Conservation (phyloP, 306 rosid species). For the Pachyrhizus erosus region DNA sequence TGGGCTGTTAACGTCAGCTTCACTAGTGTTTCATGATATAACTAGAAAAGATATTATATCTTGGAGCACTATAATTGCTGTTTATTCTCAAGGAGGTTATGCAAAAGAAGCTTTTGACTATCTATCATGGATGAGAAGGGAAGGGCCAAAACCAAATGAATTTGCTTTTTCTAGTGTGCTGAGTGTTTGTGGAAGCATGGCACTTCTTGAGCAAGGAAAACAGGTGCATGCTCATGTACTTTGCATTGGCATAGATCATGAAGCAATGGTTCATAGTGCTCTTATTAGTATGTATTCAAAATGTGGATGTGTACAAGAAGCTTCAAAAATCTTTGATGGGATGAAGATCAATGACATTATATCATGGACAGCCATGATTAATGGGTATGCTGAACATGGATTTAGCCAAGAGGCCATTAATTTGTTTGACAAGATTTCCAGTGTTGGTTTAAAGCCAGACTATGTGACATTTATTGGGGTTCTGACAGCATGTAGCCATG, state of each 20-base stretch:
- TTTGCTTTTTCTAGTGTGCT: slow-evolving; percentile 74
- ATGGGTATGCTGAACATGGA: slow-evolving; percentile 80
- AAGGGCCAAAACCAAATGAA: slow-evolving; percentile 75
- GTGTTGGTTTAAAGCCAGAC: slow-evolving; percentile 68
- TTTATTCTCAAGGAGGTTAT: slow-evolving; percentile 77
- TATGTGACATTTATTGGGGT: slow-evolving; percentile 75
- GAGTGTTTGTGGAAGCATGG: slow-evolving; percentile 81
- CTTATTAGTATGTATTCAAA: slow-evolving; percentile 75
- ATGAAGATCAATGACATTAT: slow-evolving; percentile 52
- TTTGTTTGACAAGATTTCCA: slow-evolving; percentile 65
- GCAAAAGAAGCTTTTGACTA: slow-evolving; percentile 74
- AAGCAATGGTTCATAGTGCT: slow-evolving; percentile 69
- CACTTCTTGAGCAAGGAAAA: slow-evolving; percentile 81
- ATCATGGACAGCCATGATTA: slow-evolving; percentile 88
- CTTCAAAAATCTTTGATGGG: slow-evolving; percentile 57
- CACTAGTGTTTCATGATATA: slow-evolving; percentile 59
- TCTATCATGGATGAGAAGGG: slow-evolving; percentile 77
- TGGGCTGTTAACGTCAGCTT: slow-evolving; percentile 66
- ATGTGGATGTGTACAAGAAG: slow-evolving; percentile 76
- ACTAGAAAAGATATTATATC: slow-evolving; percentile 71
- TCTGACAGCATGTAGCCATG: slow-evolving; percentile 80
- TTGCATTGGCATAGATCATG: slow-evolving; percentile 62
- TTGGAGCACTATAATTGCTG: slow-evolving; percentile 84
- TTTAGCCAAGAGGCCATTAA: slow-evolving; percentile 70
- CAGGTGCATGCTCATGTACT: slow-evolving; percentile 77